Evolutionary conservation across 225 moss, liverwort and hornwort genomes (phyloP).

Genomic region (Sphagnum contortum): DNA sequence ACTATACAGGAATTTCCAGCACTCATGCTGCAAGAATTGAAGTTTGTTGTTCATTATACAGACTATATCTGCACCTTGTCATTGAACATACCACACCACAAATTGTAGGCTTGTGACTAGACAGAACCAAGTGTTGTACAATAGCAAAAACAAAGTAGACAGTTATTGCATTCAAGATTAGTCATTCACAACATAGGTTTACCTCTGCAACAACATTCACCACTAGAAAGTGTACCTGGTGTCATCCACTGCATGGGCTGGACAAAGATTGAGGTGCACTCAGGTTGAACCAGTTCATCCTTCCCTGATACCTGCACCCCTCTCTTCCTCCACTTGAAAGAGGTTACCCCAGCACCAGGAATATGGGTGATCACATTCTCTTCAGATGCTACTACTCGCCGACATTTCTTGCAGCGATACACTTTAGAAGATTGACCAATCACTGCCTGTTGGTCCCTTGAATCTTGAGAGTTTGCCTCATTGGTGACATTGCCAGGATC

Average conservation of each 20-base stretch:
- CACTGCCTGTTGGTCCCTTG: conserved; percentile 7
- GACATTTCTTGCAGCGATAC: conserved; percentile 56
- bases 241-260: conserved; percentile 63
- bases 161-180: too few relatives aligned
- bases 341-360: conserved; percentile 53
- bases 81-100: too few relatives aligned
- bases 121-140: too few relatives aligned
- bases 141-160: too few relatives aligned
- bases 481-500: conserved; percentile 33
- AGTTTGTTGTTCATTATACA: too few relatives aligned
- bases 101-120: too few relatives aligned
- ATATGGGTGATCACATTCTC: conserved; percentile 63
- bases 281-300: conserved; percentile 26
- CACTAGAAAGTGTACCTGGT: conserved; percentile 14
- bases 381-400: conserved; percentile 52
- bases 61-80: too few relatives aligned
- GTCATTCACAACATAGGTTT: too few relatives aligned
- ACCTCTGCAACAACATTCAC: too few relatives aligned
- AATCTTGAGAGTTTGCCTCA: conserved; percentile 14
- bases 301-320: conserved; percentile 49
- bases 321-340: conserved; percentile 55
- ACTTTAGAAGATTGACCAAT: conserved; percentile 9
- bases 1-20: too few relatives aligned
- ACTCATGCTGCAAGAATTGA: too few relatives aligned
- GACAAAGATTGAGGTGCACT: conserved; percentile 50